Evolutionary conservation across 345 rosid species (phyloP).

Genomic region (Dovyalis caffra): DNA sequence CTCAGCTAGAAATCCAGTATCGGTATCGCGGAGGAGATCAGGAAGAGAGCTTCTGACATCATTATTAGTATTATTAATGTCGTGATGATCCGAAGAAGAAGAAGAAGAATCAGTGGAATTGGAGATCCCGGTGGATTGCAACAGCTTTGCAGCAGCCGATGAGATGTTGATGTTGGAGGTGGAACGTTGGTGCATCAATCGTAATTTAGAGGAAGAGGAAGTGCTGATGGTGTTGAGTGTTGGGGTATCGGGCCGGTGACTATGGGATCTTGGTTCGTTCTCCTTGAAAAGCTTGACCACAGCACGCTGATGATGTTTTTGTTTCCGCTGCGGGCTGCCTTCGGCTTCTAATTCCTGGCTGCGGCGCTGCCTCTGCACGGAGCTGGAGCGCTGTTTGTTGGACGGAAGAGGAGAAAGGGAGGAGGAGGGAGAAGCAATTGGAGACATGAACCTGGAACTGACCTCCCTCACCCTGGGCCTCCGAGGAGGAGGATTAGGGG

Average conservation of each 20-base stretch:
- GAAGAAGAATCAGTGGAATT: conserved; percentile 22
- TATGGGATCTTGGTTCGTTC: conserved; percentile 14
- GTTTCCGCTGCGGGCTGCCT: conserved; percentile 24
- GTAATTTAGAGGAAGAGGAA: conserved; percentile 26
- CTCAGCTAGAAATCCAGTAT: conserved; percentile 29
- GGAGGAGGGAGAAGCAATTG: conserved; percentile 35
- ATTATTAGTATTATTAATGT: not conserved
- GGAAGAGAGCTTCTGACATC: conserved; percentile 39
- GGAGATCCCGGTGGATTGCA: conserved; percentile 43
- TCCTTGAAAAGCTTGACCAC: conserved; percentile 36
- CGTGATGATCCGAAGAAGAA: conserved; percentile 4
- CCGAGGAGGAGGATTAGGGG: conserved; percentile 47
- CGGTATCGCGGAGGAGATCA: conserved; percentile 25
- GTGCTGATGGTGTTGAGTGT: conserved; percentile 1
- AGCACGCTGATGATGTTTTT: conserved; percentile 25
- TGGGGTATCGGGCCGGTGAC: conserved; percentile 35
- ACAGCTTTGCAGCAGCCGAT: conserved; percentile 67
- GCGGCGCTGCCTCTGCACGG: conserved; percentile 2
- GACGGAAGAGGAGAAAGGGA: conserved; percentile 13
- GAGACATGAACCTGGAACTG: conserved; percentile 83
- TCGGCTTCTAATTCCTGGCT: not conserved
- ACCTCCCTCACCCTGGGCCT: conserved; percentile 83
- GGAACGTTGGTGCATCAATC: conserved; percentile 35
- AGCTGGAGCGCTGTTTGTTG: conserved; percentile 11
- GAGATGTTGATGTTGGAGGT: conserved; percentile 10